Percentiles rank a stretch among this genome's conserved stretches.
Conservation (phyloP, 768 basidiomycete genomes). For the Mycena venus region DNA sequence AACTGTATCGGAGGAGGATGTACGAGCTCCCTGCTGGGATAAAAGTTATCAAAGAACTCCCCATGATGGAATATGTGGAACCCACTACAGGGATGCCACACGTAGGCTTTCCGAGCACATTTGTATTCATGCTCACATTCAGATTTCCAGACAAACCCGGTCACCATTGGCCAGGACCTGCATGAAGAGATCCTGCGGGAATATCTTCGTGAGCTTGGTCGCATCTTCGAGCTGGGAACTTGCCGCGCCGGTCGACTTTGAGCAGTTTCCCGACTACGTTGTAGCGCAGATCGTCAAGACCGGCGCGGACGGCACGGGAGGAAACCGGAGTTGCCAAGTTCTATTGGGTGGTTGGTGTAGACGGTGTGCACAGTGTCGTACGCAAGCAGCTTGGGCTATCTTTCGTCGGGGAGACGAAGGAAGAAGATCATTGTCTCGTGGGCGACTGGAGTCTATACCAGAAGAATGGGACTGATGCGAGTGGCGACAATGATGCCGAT, state of each 20-base stretch:
- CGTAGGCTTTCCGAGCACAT: background rate
- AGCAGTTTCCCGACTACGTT: slow-evolving; percentile 50
- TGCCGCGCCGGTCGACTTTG: slow-evolving; percentile 49
- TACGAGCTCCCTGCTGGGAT: slow-evolving; percentile 7
- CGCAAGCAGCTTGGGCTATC: slow-evolving; percentile 55
- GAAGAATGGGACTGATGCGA: too few relatives aligned
- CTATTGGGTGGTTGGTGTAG: slow-evolving; percentile 55
- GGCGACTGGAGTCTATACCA: too few relatives aligned
- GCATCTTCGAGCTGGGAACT: slow-evolving; percentile 49
- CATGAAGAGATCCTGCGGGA: slow-evolving; percentile 48
- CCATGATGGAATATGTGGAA: slow-evolving; percentile 20
- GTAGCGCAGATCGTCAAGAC: slow-evolving; percentile 40
- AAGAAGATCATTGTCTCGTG: slow-evolving; percentile 36
- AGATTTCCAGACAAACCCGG: background rate
- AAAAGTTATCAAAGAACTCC: background rate
- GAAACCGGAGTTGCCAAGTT: slow-evolving; percentile 42
- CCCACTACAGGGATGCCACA: slow-evolving; percentile 20
- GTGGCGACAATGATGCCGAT: slow-evolving; percentile 54
- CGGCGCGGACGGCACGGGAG: slow-evolving; percentile 27
- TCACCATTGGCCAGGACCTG: slow-evolving; percentile 37
- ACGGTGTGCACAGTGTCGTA: slow-evolving; percentile 54
- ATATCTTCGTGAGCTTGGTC: slow-evolving; percentile 40
- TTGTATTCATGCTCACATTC: background rate
- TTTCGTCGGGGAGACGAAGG: slow-evolving; percentile 55
- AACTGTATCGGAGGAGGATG: background rate